Evolutionary conservation across 75 land plant species (phyloP), one percentile per base, ranked within the genome.

Genomic region (Pinus tabuliformis): DNA sequence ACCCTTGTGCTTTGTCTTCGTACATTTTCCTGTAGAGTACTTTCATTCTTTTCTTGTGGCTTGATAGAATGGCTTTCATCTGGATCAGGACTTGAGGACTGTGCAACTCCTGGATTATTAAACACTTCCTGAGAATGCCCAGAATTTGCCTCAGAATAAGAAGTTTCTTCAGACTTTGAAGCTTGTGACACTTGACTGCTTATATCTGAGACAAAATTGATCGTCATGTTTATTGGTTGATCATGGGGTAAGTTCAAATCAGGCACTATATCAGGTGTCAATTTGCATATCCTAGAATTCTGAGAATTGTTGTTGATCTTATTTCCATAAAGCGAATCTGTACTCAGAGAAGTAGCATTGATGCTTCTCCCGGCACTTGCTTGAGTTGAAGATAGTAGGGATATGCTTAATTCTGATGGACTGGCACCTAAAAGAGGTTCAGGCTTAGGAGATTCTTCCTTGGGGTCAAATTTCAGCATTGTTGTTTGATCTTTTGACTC

Each of bases 1-100:
- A 62, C 81, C 70, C 91, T 79, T 5, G 85, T 82, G 77, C 91
- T 82, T 49, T 78, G 83, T 65, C 91, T 84, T 12, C 87, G 61
- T 33, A 58, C 13, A 37, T 62, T 82, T 60, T 73, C 54, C 42
- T 8, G 22, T n/a, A 20, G 54, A 39, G 52, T 45, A n/a, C 49
- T 9, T 68, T 7, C 72, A 68, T 42, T 42, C 0, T 68, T 68
- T 68, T n/a, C 49, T 42, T 42, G 72, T 37, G 72, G 22, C 54
- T 39, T n/a, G 12, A 22, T 6, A 39, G 22, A 20, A 12, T 68
- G 5, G 18, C 49, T 68, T 13, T 68, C 72, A 20, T 42, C 72
- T 9, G 21, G 24, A 11, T 22, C n/a, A 68, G 72, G 52, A 42
- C 52, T n/a, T 8, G 4, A 42, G 12, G 72, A 11, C 24, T 68